A percentile compares a stretch with the other conserved stretches of the same genome.
Evolutionary conservation across 1,284 basidiomycete species (phyloP).

Genomic region (Meripilus lineatus): DNA sequence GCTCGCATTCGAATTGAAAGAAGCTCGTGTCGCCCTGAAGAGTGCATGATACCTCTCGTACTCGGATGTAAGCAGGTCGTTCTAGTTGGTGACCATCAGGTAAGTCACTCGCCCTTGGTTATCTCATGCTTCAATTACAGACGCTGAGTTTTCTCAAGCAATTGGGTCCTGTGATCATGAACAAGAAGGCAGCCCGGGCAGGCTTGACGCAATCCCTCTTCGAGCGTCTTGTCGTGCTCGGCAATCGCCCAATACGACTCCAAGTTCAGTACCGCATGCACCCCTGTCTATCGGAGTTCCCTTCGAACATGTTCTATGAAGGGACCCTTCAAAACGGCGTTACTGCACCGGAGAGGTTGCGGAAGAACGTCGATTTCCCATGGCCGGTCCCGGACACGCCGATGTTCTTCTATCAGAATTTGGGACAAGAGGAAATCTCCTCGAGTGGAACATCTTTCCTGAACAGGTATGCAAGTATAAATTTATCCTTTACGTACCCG

Average conservation of each 20-base stretch:
- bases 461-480: constrained; percentile 69
- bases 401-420: constrained; percentile 99
- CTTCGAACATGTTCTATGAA: constrained; percentile 99
- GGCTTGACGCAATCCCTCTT: constrained; percentile 97
- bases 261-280: constrained; percentile 99
- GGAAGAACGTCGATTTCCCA: constrained; percentile 98
- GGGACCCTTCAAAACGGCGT: constrained; percentile 99
- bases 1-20: constrained; percentile 2
- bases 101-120: constrained; percentile 21
- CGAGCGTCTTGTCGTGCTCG: constrained; percentile 92
- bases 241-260: constrained; percentile 94
- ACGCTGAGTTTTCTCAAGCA: constrained; percentile 46
- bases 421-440: constrained; percentile 99
- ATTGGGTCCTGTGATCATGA: constrained; percentile 99
- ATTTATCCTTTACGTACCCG: too few relatives aligned
- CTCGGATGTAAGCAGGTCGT: constrained; percentile 99
- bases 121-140: constrained; percentile 10
- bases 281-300: constrained; percentile 98
- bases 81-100: constrained; percentile 94
- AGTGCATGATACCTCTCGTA: constrained; percentile 99
- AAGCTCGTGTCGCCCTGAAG: constrained; percentile 36
- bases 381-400: constrained; percentile 98
- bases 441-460: constrained; percentile 98
- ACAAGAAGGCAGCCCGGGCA: constrained; percentile 98
- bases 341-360: constrained; percentile 93